Evolutionary conservation across 768 basidiomycete genomes (phyloP).

Genomic region (Boletus pseudopeckii): DNA sequence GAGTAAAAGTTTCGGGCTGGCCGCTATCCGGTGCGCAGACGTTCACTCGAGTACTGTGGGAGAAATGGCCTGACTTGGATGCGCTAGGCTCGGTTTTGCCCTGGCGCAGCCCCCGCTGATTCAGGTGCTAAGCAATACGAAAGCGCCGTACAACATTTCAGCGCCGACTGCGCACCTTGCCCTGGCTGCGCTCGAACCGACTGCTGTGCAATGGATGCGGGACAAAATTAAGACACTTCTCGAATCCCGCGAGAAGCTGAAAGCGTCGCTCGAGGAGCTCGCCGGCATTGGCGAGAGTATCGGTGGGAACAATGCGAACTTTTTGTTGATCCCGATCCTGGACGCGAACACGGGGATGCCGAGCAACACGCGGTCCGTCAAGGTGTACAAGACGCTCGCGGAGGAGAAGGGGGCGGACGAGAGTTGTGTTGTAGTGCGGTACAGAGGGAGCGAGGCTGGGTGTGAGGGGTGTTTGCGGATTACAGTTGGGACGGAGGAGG

Average conservation of each 20-base stretch:
- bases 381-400: constrained; percentile 78
- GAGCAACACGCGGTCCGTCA: constrained; percentile 58
- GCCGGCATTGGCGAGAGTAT: constrained; percentile 62
- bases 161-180: constrained; percentile 85
- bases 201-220: constrained; percentile 62
- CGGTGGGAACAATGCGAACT: constrained; percentile 88
- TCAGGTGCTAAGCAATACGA: constrained; percentile 89
- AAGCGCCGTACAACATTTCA: constrained; percentile 97
- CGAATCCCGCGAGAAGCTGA: constrained; percentile 53
- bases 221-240: constrained; percentile 57
- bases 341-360: constrained; percentile 37
- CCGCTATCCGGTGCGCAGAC: constrained; percentile 78
- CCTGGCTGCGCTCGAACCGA: constrained; percentile 66
- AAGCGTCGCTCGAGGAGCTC: constrained; percentile 47
- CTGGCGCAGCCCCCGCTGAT: constrained; percentile 87
- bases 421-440: constrained; percentile 86
- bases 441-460: constrained; percentile 80
- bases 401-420: constrained; percentile 79
- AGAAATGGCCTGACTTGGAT: background rate
- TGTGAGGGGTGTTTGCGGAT: constrained; percentile 87
- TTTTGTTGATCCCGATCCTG: constrained; percentile 77
- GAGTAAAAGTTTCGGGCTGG: constrained; percentile 94
- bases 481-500: constrained; percentile 81
- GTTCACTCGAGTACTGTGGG: background rate
- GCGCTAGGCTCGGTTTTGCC: constrained; percentile 76